phyloP scores from a whole-genome alignment of 2,329 filamentous ascomycete species.

The Parafenestella ontariensis region DNA sequence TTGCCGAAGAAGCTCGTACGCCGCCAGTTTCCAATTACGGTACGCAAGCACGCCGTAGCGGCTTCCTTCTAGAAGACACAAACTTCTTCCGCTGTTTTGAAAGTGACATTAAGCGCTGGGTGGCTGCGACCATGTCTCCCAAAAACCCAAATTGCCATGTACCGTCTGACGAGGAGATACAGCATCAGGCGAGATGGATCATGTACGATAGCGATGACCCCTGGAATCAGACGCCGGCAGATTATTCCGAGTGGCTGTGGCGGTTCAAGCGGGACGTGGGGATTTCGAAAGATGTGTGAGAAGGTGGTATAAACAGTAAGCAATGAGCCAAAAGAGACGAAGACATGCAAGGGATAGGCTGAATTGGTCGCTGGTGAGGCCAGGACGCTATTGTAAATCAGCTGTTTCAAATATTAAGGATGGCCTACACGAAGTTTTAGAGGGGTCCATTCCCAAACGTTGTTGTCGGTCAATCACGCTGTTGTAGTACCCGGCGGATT shows the following conservation, averaged over 20 bases:
- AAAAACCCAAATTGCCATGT: constrained; percentile 28
- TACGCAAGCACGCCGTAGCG: not conserved
- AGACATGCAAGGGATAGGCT: too few species aligned
- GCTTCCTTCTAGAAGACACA: constrained; percentile 19
- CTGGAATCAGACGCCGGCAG: constrained; percentile 49
- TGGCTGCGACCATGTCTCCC: constrained; percentile 30
- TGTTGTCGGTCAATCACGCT: not conserved
- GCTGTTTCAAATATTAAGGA: not conserved
- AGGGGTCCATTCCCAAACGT: not conserved
- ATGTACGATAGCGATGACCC: constrained; percentile 44
- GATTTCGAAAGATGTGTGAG: constrained; percentile 2
- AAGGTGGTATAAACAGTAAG: not conserved
- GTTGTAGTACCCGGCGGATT: not conserved
- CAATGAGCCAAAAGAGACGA: not conserved
- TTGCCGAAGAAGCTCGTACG: not conserved
- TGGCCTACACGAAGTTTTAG: not conserved
- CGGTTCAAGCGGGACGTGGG: constrained; percentile 39
- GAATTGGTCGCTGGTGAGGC: too few species aligned
- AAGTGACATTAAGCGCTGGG: constrained; percentile 30
- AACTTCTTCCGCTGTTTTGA: constrained; percentile 28
- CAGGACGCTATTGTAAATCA: too few species aligned
- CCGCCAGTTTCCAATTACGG: not conserved
- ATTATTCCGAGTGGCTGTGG: constrained; percentile 40
- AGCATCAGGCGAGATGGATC: constrained; percentile 42
- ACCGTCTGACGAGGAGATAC: constrained; percentile 42